A percentile compares a stretch with the other conserved stretches of the same genome.
phyloP scores from a whole-genome alignment of 768 basidiomycete species.

The Mycena vulgaris region DNA sequence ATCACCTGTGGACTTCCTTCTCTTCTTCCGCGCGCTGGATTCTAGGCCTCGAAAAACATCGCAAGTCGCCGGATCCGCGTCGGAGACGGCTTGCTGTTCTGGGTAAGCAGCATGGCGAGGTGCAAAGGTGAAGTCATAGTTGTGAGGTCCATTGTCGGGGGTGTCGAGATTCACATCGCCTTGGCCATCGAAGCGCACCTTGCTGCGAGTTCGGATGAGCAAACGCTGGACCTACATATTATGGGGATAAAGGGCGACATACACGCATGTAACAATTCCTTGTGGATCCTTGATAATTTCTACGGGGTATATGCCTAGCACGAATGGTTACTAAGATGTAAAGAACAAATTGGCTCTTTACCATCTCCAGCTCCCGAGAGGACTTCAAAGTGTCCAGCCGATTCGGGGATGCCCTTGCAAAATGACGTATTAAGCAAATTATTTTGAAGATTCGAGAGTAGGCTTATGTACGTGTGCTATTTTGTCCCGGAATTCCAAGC shows the following conservation, averaged over 20 bases:
- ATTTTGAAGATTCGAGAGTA: neutral
- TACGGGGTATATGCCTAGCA: slow-evolving; percentile 29
- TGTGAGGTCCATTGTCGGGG: neutral
- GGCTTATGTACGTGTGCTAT: slow-evolving; percentile 28
- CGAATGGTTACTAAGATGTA: neutral
- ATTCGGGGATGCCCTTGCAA: slow-evolving; percentile 20
- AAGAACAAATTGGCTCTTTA: neutral
- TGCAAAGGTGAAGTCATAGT: neutral
- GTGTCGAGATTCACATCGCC: slow-evolving; percentile 24
- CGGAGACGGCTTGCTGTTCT: slow-evolving; percentile 4
- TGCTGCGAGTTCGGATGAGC: neutral
- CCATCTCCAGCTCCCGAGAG: slow-evolving; percentile 35
- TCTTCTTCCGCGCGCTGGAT: neutral
- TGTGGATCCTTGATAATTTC: slow-evolving; percentile 25
- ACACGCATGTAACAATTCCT: slow-evolving; percentile 30
- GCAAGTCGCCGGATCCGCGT: neutral
- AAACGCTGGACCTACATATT: neutral
- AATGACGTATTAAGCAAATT: neutral
- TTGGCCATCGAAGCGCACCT: slow-evolving; percentile 36
- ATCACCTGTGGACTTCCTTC: slow-evolving; percentile 25
- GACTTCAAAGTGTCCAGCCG: slow-evolving; percentile 25
- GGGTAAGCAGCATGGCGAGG: neutral
- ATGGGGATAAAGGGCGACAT: neutral
- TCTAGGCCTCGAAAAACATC: neutral
- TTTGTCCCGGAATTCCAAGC: slow-evolving; percentile 30